Base-by-base conservation (phyloP, 345 rosid species). In the Lagerstroemia speciosa region DNA sequence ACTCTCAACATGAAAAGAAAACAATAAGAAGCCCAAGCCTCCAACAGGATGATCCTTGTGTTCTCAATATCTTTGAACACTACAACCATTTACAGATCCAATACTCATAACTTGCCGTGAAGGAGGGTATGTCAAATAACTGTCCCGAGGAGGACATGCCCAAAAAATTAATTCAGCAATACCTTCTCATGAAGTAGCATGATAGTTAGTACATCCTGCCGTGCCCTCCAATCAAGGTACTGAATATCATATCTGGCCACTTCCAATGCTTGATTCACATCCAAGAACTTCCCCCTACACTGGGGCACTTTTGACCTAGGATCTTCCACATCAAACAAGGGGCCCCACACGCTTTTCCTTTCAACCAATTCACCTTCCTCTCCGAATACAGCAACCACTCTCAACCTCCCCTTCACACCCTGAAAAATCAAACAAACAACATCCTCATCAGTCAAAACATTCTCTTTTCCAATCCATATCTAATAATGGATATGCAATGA, bases 101-200 rank as follows among this genome's bases (percentile, higher is more conserved):
- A n/a, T 9, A 7, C n/a, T 52, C 10, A n/a, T 5, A 2, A 48
- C 14, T 48, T 5, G n/a, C 24, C 53, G 17, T n/a, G 14, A 16
- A 48, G 3, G 9, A 53, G 60, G 30, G 12, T 52, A 8, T 5
- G 5, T 24, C 24, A 11, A 52, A 29, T 53, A 6, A 53, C 24
- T 41, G 9, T 41, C 46, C 46, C 14, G 24, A 24, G 30, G 30
- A 53, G 10, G 29, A n/a, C 29, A 53, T 53, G 60, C 24, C 24
- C 60, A 53, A 5, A n/a, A 45, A 24, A 6, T 52, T 19, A 48
- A 19, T 48, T 19, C 24, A 2, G 0, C 1, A 67, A 31, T 53
- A 93, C 97, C 99, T 94, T 94, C 41, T 94, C 99, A 70, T 91
- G 99, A 57, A 94, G 91, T 30, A 89, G 77, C 97, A 93, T 88